A percentile compares a stretch with the other conserved stretches of the same genome.
Evolutionary conservation across 2,329 filamentous ascomycete genomes (phyloP).

Genomic region (Penicillium polonicum): DNA sequence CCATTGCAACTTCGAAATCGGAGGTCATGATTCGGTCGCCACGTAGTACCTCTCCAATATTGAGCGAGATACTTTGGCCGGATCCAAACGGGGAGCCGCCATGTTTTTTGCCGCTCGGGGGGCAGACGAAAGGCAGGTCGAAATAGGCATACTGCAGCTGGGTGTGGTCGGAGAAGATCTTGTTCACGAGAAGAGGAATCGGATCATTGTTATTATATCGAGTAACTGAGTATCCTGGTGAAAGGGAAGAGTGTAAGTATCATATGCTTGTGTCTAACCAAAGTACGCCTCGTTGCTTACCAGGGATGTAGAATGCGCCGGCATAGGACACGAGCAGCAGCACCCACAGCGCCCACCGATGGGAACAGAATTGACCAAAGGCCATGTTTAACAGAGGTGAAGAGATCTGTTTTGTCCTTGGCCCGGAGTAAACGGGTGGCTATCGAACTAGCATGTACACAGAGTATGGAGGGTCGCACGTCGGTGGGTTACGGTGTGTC

Average conservation of each 20-base stretch:
- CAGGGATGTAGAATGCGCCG: slow-evolving; percentile 81
- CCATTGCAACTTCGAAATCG: slow-evolving; percentile 78
- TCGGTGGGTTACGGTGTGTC: neutral
- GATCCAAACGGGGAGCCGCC: slow-evolving; percentile 68
- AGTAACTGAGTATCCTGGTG: slow-evolving; percentile 74
- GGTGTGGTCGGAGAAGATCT: slow-evolving; percentile 85
- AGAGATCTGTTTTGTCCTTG: slow-evolving; percentile 4
- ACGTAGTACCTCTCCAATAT: slow-evolving; percentile 81
- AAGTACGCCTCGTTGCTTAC: slow-evolving; percentile 48
- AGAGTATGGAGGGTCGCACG: neutral
- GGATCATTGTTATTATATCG: slow-evolving; percentile 73
- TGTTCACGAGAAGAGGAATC: slow-evolving; percentile 86
- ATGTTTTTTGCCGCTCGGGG: slow-evolving; percentile 66
- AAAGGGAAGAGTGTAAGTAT: slow-evolving; percentile 12
- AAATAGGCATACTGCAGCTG: slow-evolving; percentile 91
- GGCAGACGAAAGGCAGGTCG: slow-evolving; percentile 83
- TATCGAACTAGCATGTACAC: slow-evolving; percentile 14
- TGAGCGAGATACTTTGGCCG: slow-evolving; percentile 75
- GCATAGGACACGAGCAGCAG: slow-evolving; percentile 45
- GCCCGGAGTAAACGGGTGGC: slow-evolving; percentile 11
- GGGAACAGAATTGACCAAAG: slow-evolving; percentile 12
- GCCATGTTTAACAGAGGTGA: slow-evolving; percentile 18
- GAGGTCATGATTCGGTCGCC: slow-evolving; percentile 83
- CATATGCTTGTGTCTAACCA: neutral
- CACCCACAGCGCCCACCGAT: slow-evolving; percentile 24